phyloP scores from a whole-genome alignment of 106 monocot species.

The Phalaenopsis aphrodite region DNA sequence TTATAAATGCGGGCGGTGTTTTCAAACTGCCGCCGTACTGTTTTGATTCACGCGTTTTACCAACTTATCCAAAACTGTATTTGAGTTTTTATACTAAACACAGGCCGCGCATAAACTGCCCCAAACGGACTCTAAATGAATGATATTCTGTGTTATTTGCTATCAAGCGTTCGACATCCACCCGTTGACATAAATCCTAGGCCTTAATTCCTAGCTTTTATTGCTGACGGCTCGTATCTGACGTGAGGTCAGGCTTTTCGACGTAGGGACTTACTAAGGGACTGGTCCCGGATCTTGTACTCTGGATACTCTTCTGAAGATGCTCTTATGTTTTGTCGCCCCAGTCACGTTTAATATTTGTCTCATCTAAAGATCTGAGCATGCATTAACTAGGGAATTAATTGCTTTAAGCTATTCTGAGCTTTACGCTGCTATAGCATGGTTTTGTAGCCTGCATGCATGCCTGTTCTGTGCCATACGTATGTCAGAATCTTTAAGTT shows the following conservation, averaged over 20 bases:
- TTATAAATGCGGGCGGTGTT: no score
- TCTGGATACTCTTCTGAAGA: not conserved
- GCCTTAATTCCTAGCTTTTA: not conserved
- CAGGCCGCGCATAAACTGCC: no score
- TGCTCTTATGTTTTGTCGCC: not conserved
- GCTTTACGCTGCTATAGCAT: not conserved
- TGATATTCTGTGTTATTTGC: no score
- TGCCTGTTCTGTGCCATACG: no score
- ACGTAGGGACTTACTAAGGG: not conserved
- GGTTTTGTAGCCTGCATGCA: no score
- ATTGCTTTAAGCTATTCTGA: conserved; percentile 4
- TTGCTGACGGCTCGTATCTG: not conserved
- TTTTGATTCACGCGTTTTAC: no score
- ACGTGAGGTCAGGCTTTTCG: not conserved
- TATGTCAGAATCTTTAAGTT: not conserved
- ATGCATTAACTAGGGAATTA: conserved; percentile 3
- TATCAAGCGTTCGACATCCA: no score
- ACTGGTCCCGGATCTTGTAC: not conserved
- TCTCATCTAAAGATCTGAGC: not conserved
- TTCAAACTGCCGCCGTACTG: no score
- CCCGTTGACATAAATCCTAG: no score
- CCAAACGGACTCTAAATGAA: no score
- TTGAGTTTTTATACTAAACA: no score
- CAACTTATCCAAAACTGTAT: no score
- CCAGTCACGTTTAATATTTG: not conserved